Evolutionary conservation across 148 eudicot genomes (phyloP), one percentile per base, ranked within the genome.

Genomic region (Camellia sinensis): DNA sequence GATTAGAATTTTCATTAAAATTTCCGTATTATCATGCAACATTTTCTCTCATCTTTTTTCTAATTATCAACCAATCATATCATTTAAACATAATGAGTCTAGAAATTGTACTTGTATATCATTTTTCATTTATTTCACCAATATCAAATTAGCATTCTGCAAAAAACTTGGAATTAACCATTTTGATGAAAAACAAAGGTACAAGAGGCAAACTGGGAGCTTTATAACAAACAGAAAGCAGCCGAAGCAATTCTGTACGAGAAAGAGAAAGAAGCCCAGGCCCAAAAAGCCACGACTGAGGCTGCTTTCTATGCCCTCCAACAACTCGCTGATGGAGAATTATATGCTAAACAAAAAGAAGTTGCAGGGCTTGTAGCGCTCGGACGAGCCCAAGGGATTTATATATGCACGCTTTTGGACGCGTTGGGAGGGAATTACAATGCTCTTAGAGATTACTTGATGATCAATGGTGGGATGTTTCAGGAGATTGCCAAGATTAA

Each of bases 121-220:
- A 7, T 12, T 0, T 54, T 6, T 2, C 0, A 10, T 54, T 48
- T 7, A 48, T 48, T 48, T 4, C 7, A 7, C 52, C 0, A 5
- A 29, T 65, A 1, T 65, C 68, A 3, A 9, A 22, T 1, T 15
- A 14, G 8, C 40, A 29, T 29, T 29, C 37, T 0, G 37, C 37
- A 29, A 29, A 29, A 29, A 29, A 29, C 37, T 29, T 29, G 37
- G 37, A 29, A 29, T 29, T 29, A 29, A 29, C 37, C 37, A 29
- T 37, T 4, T 41, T 7, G 5, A 64, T 13, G 7, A 9, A 67
- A 69, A 48, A 29, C 52, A 48, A 44, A 90, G 92, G 94, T 86
- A 44, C 94, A 89, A 89, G 88, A 89, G 79, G 92, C 94, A 43
- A 91, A 91, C 15, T 87, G 90, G 90, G 90, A 89, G 63, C 82